Conservation (phyloP, 768 basidiomycete genomes). For the Cantharellus cinnabarinus region DNA sequence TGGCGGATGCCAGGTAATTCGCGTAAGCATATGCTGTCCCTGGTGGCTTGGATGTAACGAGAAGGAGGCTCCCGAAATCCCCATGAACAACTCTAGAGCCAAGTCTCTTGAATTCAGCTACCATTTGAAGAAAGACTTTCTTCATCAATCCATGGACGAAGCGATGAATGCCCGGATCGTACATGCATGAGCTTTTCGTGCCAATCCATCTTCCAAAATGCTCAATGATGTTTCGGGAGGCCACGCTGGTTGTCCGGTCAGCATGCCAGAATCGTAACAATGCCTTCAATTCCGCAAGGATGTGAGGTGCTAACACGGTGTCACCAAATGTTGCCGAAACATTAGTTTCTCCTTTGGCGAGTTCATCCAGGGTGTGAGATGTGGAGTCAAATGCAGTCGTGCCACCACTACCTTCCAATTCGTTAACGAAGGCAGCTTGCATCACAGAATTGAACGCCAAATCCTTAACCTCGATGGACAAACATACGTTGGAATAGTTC, state of each 20-base stretch:
- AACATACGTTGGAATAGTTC: slow-evolving; percentile 79
- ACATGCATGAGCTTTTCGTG: slow-evolving; percentile 65
- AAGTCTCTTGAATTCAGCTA: slow-evolving; percentile 88
- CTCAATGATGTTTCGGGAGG: slow-evolving; percentile 33
- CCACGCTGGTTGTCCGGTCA: slow-evolving; percentile 23
- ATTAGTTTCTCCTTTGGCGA: slow-evolving; percentile 46
- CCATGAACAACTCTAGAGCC: slow-evolving; percentile 88
- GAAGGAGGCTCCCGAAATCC: slow-evolving; percentile 74
- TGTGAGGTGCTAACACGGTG: slow-evolving; percentile 68
- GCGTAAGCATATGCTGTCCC: slow-evolving; percentile 91
- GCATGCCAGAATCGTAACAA: slow-evolving; percentile 85
- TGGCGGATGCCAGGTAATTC: slow-evolving; percentile 82
- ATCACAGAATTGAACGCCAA: slow-evolving; percentile 85
- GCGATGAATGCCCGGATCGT: slow-evolving; percentile 79
- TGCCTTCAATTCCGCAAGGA: slow-evolving; percentile 62
- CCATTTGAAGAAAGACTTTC: slow-evolving; percentile 89
- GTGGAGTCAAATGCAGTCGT: slow-evolving; percentile 86
- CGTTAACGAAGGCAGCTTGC: slow-evolving; percentile 88
- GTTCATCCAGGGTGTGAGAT: slow-evolving; percentile 79
- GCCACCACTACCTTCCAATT: slow-evolving; percentile 89
- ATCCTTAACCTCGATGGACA: slow-evolving; percentile 77
- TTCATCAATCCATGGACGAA: slow-evolving; percentile 94
- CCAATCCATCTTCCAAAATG: slow-evolving; percentile 98
- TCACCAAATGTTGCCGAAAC: slow-evolving; percentile 74
- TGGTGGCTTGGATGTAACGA: slow-evolving; percentile 89